Percentiles rank a stretch among this genome's conserved stretches.
phyloP scores from a whole-genome alignment of 352 stramenopile genomes.

The Globisporangium viniferum region DNA sequence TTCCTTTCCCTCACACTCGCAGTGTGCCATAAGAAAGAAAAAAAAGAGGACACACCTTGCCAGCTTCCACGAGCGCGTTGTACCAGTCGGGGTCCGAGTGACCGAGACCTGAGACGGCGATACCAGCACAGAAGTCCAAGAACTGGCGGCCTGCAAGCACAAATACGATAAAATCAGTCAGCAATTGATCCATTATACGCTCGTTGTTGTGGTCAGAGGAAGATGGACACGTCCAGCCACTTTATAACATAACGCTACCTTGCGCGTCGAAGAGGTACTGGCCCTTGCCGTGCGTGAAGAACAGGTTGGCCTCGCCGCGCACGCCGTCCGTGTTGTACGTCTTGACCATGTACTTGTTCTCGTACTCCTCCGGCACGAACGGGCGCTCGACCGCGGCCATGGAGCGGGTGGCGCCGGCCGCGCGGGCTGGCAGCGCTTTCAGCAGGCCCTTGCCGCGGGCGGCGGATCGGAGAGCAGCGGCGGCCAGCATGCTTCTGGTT shows the following conservation, averaged over 20 bases:
- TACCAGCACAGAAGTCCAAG: slow-evolving; percentile 95
- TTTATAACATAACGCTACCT: slow-evolving; percentile 28
- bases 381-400: slow-evolving; percentile 30
- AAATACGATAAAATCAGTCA: neutral
- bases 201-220: neutral
- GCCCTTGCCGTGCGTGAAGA: slow-evolving; percentile 88
- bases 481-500: slow-evolving; percentile 8
- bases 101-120: slow-evolving; percentile 84
- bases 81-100: slow-evolving; percentile 91
- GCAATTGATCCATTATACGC: neutral
- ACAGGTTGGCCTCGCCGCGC: slow-evolving; percentile 53
- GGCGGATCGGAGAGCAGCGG: slow-evolving; percentile 5
- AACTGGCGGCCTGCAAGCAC: slow-evolving; percentile 42
- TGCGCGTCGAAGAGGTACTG: slow-evolving; percentile 90
- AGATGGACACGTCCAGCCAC: neutral
- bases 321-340: slow-evolving; percentile 81
- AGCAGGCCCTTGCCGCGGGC: slow-evolving; percentile 7
- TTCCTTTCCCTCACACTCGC: neutral
- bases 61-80: slow-evolving; percentile 54
- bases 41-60: slow-evolving; percentile 29
- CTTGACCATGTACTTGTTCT: slow-evolving; percentile 79
- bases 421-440: slow-evolving; percentile 1
- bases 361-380: slow-evolving; percentile 59
- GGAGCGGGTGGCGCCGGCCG: slow-evolving; percentile 16
- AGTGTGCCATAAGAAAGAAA: neutral